Evolutionary conservation across 2,329 filamentous ascomycete species (phyloP).

Genomic region (Clarireedia homoeocarpa): DNA sequence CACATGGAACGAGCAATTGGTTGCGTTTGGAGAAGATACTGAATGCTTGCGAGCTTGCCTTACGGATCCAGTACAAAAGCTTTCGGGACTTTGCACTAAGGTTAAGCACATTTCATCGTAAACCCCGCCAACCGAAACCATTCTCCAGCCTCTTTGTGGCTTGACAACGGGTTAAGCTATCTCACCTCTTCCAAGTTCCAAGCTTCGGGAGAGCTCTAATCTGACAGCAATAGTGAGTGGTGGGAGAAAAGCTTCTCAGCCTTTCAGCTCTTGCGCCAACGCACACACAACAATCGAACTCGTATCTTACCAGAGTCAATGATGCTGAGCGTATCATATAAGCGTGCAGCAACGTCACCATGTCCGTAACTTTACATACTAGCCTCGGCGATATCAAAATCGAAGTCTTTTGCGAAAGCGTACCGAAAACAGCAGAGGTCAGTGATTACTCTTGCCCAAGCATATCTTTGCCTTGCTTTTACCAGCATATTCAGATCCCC

Average conservation of each 20-base stretch:
- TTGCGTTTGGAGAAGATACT: no score
- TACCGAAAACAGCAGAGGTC: conserved; percentile 85
- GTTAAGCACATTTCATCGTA: no score
- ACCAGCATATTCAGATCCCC: background rate
- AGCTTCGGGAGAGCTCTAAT: no score
- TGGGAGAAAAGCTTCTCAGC: background rate
- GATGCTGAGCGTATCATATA: background rate
- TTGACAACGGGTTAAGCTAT: no score
- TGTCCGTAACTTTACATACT: conserved; percentile 76
- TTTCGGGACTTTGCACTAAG: no score
- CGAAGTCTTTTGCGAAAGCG: conserved; percentile 91
- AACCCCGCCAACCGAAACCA: no score
- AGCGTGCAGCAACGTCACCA: conserved; percentile 26
- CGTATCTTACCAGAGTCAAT: background rate
- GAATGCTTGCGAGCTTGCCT: no score
- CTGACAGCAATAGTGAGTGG: no score
- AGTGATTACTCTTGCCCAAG: conserved; percentile 14
- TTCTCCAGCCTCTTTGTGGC: no score
- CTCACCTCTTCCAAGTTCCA: no score
- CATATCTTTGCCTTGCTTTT: background rate
- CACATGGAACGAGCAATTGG: no score
- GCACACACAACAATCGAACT: background rate
- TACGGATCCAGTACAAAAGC: no score
- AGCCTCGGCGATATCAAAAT: conserved; percentile 86
- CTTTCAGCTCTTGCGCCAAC: background rate